Evolutionary conservation across 192 early-diverging fungal species (phyloP).

Genomic region (Coemansia sp.): DNA sequence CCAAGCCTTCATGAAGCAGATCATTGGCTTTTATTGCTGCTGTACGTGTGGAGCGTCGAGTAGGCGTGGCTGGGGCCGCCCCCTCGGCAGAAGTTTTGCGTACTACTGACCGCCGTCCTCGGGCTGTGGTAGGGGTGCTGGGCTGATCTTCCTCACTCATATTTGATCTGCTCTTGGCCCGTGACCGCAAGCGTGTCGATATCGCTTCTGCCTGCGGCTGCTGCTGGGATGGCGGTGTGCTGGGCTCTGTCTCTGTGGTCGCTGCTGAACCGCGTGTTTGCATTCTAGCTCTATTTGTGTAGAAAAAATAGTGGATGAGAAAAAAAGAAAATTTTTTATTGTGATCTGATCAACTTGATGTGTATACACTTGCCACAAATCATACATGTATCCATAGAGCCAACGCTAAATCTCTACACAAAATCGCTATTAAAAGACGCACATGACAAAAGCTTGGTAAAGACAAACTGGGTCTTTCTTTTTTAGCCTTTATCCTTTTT

Average conservation of each 20-base stretch:
- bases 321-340: neutral
- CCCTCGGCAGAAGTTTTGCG: conserved; percentile 10
- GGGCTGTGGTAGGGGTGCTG: conserved; percentile 14
- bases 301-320: conserved; percentile 2
- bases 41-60: conserved; percentile 32
- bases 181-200: conserved; percentile 19
- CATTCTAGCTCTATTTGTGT: conserved; percentile 4
- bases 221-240: conserved; percentile 11
- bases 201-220: neutral
- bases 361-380: too few species aligned
- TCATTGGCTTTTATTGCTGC: conserved; percentile 28
- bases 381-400: too few species aligned
- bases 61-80: conserved; percentile 20
- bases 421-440: neutral
- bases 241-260: neutral
- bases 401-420: too few species aligned
- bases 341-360: too few species aligned
- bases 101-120: conserved; percentile 18
- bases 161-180: conserved; percentile 9
- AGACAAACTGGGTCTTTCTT: neutral
- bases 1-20: conserved; percentile 23
- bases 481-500: neutral
- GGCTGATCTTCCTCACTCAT: conserved; percentile 10
- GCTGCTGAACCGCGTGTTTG: conserved; percentile 13
- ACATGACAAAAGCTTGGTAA: neutral